These are phyloP conservation scores for Corymbia maculata DNA, from an alignment of 345 rosid genomes.

Conservation along the genomic window DNA sequence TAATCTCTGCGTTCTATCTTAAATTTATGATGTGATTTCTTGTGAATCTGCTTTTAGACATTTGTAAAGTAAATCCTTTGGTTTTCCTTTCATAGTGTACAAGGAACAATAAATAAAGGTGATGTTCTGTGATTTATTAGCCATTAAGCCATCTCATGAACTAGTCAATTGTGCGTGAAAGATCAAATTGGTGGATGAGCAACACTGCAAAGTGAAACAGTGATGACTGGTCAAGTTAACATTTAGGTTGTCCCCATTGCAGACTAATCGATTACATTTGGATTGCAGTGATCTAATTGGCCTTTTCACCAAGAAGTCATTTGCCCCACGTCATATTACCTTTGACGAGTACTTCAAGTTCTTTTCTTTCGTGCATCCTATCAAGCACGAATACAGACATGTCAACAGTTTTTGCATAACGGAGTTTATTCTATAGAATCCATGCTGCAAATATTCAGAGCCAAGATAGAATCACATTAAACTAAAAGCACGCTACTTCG, in stretches of 20 bases:
- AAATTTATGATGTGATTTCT: not conserved
- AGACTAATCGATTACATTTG: not conserved
- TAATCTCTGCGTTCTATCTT: not conserved
- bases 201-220: not conserved
- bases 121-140: not conserved
- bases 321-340: not conserved
- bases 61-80: not conserved
- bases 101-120: not conserved
- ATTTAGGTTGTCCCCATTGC: not conserved
- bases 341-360: not conserved
- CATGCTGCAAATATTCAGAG: not conserved
- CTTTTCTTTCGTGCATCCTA: not conserved
- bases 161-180: not conserved
- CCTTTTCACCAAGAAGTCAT: not conserved
- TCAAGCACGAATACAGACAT: not conserved
- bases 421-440: not conserved
- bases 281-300: not conserved
- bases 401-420: not conserved
- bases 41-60: not conserved
- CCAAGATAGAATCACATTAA: not conserved
- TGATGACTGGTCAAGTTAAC: not conserved
- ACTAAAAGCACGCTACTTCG: not conserved
- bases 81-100: not conserved
- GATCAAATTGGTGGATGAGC: not conserved
- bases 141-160: not conserved